These are phyloP conservation scores for Talaromyces pinophilus DNA, from an alignment of 2,329 filamentous ascomycete genomes.

Conservation along the genomic window DNA sequence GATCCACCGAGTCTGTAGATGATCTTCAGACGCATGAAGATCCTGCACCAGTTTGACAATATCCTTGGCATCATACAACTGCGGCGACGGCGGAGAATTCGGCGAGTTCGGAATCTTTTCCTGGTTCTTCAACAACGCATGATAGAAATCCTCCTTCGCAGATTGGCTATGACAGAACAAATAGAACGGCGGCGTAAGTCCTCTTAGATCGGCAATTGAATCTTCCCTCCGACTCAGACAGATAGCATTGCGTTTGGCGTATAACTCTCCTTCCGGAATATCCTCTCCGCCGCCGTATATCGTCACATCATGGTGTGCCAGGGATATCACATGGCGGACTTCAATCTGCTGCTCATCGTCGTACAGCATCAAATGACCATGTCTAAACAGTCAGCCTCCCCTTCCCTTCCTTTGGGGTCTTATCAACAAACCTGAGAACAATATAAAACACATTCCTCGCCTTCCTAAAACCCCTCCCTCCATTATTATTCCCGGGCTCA, in stretches of 20 bases:
- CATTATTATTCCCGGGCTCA: slow-evolving; percentile 48
- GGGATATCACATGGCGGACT: slow-evolving; percentile 91
- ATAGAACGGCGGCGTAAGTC: slow-evolving; percentile 79
- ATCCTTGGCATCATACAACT: slow-evolving; percentile 78
- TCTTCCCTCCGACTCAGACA: slow-evolving; percentile 69
- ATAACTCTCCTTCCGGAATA: slow-evolving; percentile 89
- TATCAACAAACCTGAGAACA: slow-evolving; percentile 68
- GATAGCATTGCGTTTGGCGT: slow-evolving; percentile 91
- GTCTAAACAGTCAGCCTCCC: slow-evolving; percentile 54
- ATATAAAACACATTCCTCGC: slow-evolving; percentile 92
- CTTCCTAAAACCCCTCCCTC: slow-evolving; percentile 49
- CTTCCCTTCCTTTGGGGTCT: slow-evolving; percentile 3
- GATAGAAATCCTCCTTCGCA: slow-evolving; percentile 98
- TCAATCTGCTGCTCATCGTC: slow-evolving; percentile 94
- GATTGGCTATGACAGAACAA: slow-evolving; percentile 94
- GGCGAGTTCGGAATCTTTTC: slow-evolving; percentile 64
- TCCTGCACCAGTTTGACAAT: slow-evolving; percentile 88
- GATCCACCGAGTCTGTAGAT: slow-evolving; percentile 86
- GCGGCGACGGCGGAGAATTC: slow-evolving; percentile 65
- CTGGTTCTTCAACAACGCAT: slow-evolving; percentile 83
- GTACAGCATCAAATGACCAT: slow-evolving; percentile 96
- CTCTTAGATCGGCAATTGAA: slow-evolving; percentile 54
- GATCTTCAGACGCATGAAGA: slow-evolving; percentile 87
- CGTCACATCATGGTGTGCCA: slow-evolving; percentile 78
- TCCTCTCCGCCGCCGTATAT: slow-evolving; percentile 77